phyloP scores from a whole-genome alignment of 176 grass and related monocot species.

The Elaeis guineensis region DNA sequence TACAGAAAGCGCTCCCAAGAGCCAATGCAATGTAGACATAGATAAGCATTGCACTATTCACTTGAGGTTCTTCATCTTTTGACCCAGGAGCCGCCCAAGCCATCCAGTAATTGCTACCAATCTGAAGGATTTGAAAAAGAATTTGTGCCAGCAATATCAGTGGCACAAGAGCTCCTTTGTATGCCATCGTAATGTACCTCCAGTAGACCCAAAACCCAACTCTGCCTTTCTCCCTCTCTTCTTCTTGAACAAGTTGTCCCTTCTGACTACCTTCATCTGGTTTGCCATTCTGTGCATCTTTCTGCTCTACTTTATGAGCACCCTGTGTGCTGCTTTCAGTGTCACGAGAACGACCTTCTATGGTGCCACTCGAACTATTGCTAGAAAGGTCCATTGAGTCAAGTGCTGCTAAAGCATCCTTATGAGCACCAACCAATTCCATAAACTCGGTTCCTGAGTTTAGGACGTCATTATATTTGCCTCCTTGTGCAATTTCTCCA shows the following conservation, averaged over 20 bases:
- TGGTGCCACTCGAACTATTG: neutral
- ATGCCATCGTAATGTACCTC: slow-evolving; percentile 71
- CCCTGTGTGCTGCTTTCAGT: slow-evolving; percentile 7
- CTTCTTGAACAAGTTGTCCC: slow-evolving; percentile 79
- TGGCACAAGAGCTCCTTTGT: slow-evolving; percentile 69
- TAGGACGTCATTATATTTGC: slow-evolving; percentile 63
- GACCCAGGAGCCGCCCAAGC: slow-evolving; percentile 70
- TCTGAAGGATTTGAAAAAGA: slow-evolving; percentile 79
- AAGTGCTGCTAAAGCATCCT: slow-evolving; percentile 48
- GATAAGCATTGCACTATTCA: slow-evolving; percentile 49
- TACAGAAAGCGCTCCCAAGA: slow-evolving; percentile 45
- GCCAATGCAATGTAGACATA: slow-evolving; percentile 60
- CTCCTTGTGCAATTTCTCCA: slow-evolving; percentile 61
- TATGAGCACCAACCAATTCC: slow-evolving; percentile 70
- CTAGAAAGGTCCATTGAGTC: slow-evolving; percentile 16
- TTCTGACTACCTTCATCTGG: slow-evolving; percentile 32
- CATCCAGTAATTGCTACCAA: slow-evolving; percentile 94
- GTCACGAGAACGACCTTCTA: neutral
- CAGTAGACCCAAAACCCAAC: slow-evolving; percentile 88
- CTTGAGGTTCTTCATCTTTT: slow-evolving; percentile 37
- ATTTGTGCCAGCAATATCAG: slow-evolving; percentile 59
- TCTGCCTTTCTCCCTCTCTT: slow-evolving; percentile 84
- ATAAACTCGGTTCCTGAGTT: slow-evolving; percentile 59
- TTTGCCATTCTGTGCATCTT: slow-evolving; percentile 26
- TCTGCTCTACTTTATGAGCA: slow-evolving; percentile 17